Percentiles rank a stretch among this genome's conserved stretches.
Evolutionary conservation across 495 filamentous ascomycete genomes (phyloP).

Genomic region (Penicillium argentinense): DNA sequence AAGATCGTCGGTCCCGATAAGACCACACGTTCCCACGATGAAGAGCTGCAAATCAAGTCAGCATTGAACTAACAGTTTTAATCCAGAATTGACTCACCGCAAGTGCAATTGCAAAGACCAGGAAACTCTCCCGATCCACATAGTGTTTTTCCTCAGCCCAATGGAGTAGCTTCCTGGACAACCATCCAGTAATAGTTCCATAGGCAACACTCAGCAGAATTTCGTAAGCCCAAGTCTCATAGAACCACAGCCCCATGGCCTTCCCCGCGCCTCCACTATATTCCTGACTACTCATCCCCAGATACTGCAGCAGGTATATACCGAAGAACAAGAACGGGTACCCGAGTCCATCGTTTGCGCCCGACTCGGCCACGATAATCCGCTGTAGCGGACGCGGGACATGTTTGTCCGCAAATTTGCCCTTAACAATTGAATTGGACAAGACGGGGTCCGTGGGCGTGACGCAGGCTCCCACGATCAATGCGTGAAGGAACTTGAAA

Average conservation of each 20-base stretch:
- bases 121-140: conserved; percentile 86
- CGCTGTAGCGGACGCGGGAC: conserved; percentile 78
- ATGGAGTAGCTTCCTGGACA: conserved; percentile 78
- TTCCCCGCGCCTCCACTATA: conserved; percentile 57
- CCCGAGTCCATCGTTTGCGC: conserved; percentile 91
- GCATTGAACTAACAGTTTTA: conserved; percentile 2
- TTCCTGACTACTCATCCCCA: conserved; percentile 55
- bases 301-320: conserved; percentile 80
- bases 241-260: conserved; percentile 82
- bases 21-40: conserved; percentile 80
- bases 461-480: conserved; percentile 79
- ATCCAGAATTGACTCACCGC: conserved; percentile 55
- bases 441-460: conserved; percentile 91
- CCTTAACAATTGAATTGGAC: conserved; percentile 89
- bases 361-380: conserved; percentile 88
- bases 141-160: conserved; percentile 81
- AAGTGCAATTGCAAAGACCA: conserved; percentile 84
- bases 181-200: conserved; percentile 73
- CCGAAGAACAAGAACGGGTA: conserved; percentile 88
- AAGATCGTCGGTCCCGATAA: conserved; percentile 90
- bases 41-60: conserved; percentile 54
- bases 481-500: conserved; percentile 70
- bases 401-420: conserved; percentile 89
- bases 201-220: conserved; percentile 79
- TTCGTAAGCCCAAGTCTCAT: conserved; percentile 82